Evolutionary conservation across 176 grass and related monocot genomes (phyloP), one percentile per base, ranked within the genome.

Genomic region (Triticum timopheevii): DNA sequence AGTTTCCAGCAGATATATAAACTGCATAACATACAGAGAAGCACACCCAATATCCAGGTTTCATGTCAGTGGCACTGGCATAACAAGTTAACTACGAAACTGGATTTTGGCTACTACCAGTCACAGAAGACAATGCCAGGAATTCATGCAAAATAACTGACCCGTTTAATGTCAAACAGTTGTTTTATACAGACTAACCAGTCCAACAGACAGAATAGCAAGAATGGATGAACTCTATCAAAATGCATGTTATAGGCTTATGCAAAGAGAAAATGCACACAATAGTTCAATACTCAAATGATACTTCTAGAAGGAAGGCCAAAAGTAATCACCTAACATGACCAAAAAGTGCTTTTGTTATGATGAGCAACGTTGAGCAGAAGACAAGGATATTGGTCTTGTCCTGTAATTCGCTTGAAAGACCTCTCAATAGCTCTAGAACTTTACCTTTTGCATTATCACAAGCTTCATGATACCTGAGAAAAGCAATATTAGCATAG

Each of bases 401-500:
- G 56, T 77, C 91, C 77, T 98, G 96, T 59, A 98, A 92, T 92
- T 95, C 96, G 87, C 91, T 87, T 72, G 96, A 95, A 77, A 98
- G 92, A 65, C 85, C 91, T 90, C 93, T 94, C 86, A 98, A 78
- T 64, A 98, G 35, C 69, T 95, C 86, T 73, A 95, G 15, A 95
- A 98, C 88, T 92, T 95, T 95, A 82, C 31, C 16, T 86, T 69
- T 95, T 17, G 96, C 93, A n/a, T 81, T 84, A 77, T 92, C 93
- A 91, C 93, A 89, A 80, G 96, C 90, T 87, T 95, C 93, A 84
- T 98, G 91, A 83, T 98, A 98, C 86, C 96, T 98, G 83, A 85
- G 76, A 54, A 86, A 86, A 79, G 83, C 3, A 91, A 81, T n/a
- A 92, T 36, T 13, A 80, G 44, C 13, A 68, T 58, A 67, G 61